Base-by-base conservation (phyloP, 768 basidiomycete genomes). In the Boletus insuetus region DNA sequence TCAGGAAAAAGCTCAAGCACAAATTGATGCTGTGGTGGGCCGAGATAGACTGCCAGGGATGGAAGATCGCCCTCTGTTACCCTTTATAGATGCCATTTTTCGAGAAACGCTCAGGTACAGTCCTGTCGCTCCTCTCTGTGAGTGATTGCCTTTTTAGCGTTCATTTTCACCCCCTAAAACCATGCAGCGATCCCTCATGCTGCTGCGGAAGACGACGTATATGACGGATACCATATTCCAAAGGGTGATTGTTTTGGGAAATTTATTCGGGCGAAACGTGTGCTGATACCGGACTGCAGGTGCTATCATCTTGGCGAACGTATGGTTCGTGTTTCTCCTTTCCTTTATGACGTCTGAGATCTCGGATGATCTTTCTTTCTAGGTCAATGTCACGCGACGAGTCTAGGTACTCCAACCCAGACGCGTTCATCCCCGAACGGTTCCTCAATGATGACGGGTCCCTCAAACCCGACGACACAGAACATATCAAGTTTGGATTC, bases 171-270 rank as follows among this genome's bases (percentile, higher is more conserved):
- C 42, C 6, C 20, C 12, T 14, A 20, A 10, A 22, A 42, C 7
- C 22, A 11, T 24, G 22, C 41, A 42, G 13, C 22, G 13, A 12
- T 24, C 12, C 41, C 41, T 8, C 41, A 42, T 42, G 11, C 41
- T 42, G 41, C 41, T 19, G 4, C 19, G 12, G 9, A 29, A 3
- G 43, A 44, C 24, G 43, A 44, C 43, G 9, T 29, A 24, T 44
- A 44, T 29, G 60, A 65, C 31, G 74, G 76, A 14, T 79, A 78
- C 51, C 65, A 77, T 8, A 85, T 85, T 46, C 83, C 83, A 8
- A 74, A 74, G 53, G 60, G 60, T 61, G 13, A 24, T 6, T 49
- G 13, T 14, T 35, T 8, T 0, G 8, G 1, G 0, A 4, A 8
- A 16, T 12, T 41, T 22, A 6, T 22, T 19, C 10, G 11, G 34